A percentile compares a stretch with the other conserved stretches of the same genome.
phyloP scores from a whole-genome alignment of 2,329 filamentous ascomycete genomes.

The Didymellaceae sp. region DNA sequence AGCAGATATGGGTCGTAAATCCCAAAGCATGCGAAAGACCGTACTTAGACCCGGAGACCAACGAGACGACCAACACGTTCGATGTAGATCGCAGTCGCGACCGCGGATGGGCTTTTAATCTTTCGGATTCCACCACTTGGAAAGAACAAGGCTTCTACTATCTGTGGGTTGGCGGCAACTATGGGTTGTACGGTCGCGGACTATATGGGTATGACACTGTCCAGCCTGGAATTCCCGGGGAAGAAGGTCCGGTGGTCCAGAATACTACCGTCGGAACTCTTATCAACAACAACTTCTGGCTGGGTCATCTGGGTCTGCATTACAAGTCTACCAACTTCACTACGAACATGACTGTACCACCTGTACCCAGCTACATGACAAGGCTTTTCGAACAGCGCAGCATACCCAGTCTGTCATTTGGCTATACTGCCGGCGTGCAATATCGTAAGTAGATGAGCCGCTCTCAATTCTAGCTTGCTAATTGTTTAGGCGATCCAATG shows the following conservation, averaged over 20 bases:
- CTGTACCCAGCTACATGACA: slow-evolving; percentile 60
- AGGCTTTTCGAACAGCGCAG: slow-evolving; percentile 60
- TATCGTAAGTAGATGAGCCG: slow-evolving; percentile 61
- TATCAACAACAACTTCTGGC: slow-evolving; percentile 51
- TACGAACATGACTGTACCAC: slow-evolving; percentile 57
- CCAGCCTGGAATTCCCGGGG: slow-evolving; percentile 48
- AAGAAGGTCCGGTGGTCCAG: slow-evolving; percentile 49
- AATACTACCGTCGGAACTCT: slow-evolving; percentile 53
- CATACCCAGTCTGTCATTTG: slow-evolving; percentile 76
- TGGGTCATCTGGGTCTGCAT: slow-evolving; percentile 58
- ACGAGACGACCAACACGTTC: slow-evolving; percentile 26
- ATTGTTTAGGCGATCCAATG: slow-evolving; percentile 38
- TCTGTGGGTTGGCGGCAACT: slow-evolving; percentile 62
- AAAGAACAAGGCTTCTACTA: slow-evolving; percentile 64
- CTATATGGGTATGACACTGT: slow-evolving; percentile 66
- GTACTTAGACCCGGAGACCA: slow-evolving; percentile 56
- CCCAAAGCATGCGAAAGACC: slow-evolving; percentile 39
- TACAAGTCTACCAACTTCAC: slow-evolving; percentile 59
- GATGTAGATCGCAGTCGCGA: slow-evolving; percentile 56
- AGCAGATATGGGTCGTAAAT: slow-evolving; percentile 72
- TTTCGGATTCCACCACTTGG: slow-evolving; percentile 64
- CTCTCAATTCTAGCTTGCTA: background rate
- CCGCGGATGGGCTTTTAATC: slow-evolving; percentile 67
- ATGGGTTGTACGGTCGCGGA: slow-evolving; percentile 67
- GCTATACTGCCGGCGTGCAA: slow-evolving; percentile 76